These are phyloP conservation scores for Toxoplasma gondii DNA, from an alignment of 169 alveolate genomes.

Conservation along the genomic window DNA sequence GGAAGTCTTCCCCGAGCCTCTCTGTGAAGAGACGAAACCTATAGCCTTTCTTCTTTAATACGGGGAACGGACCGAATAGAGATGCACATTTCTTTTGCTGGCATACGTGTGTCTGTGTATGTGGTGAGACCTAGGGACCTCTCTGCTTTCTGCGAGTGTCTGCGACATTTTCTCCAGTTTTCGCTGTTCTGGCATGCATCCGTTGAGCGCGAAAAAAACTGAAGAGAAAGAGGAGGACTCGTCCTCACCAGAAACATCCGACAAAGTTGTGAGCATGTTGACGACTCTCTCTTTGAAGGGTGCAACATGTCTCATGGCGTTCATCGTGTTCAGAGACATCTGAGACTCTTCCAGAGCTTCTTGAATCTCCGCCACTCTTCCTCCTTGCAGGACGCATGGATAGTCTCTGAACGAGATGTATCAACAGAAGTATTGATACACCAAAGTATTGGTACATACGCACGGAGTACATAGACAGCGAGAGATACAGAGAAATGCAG, in stretches of 20 bases:
- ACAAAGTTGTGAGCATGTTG: conserved; percentile 85
- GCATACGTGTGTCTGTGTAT: no score
- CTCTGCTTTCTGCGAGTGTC: no score
- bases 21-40: no score
- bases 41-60: no score
- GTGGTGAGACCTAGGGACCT: no score
- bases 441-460: background rate
- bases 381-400: conserved; percentile 89
- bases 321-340: conserved; percentile 89
- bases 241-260: conserved; percentile 85
- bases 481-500: no score
- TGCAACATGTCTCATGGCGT: conserved; percentile 92
- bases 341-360: conserved; percentile 94
- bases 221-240: background rate
- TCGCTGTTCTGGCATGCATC: no score
- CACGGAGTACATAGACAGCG: background rate
- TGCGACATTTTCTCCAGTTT: no score
- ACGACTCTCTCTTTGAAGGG: conserved; percentile 93
- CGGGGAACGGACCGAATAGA: no score
- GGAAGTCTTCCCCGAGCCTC: no score
- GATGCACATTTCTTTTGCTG: no score
- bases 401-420: conserved; percentile 73
- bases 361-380: conserved; percentile 89
- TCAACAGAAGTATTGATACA: background rate
- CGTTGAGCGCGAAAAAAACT: no score